Base-by-base conservation (phyloP, 257 asterid genomes). In the Scutellaria minor region DNA sequence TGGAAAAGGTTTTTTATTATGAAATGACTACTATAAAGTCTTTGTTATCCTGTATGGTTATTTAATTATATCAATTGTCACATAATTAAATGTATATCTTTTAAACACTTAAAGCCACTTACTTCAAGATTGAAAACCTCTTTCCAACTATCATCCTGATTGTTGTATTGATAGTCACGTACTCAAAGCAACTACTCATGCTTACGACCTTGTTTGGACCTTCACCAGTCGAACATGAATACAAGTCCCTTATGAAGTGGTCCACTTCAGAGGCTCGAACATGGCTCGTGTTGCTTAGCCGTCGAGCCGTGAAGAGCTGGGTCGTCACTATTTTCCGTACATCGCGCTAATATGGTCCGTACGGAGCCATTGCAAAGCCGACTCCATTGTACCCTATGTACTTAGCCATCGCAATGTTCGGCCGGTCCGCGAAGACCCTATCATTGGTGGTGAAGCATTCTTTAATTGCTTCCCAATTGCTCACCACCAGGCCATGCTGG, bases 371-470 rank as follows among this genome's bases (percentile, higher is more conserved):
- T 0, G 82, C 79, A 39, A 88, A 83, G 1, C 39, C 1, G 0
- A 85, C 88, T 4, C 70, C 5, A 5, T 77, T 54, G 50, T 87
- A 82, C 9, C 84, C 88, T 1, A 87, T 15, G 79, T 75, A 75
- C 51, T 77, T 78, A 0, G 67, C 79, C 0, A 75, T 6, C 3
- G 86, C 80, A 71, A 75, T 27, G 44, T 8, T 42, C 0, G 93
- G 96, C 40, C 91, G 83, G 11, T 73, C 14, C 15, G 83, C 83
- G 11, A 89, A 87, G 10, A 44, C 50, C 48, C 40, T 59, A 64
- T 89, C 93, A 41, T 87, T 89, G 5, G 78, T 65, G 62, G 88
- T 80, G 84, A 85, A 87, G 81, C 91, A 89, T 6, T 83, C 87
- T 50, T 77, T 81, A 0, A 80, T 75, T 20, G 44, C 42, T 62